Base-by-base conservation (phyloP, 768 basidiomycete genomes). In the Amanita pseudoporphyria region DNA sequence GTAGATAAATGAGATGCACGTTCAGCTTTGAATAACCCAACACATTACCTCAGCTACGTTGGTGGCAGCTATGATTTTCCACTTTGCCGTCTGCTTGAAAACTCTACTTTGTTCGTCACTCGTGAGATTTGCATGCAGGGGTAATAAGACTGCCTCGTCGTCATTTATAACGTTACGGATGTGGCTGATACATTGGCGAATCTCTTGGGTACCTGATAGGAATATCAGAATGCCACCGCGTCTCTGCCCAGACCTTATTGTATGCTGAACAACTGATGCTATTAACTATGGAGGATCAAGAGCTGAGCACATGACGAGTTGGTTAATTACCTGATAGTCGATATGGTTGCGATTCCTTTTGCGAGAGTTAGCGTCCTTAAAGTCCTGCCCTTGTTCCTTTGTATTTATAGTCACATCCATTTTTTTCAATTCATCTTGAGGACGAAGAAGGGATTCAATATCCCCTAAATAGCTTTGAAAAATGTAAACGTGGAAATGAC, bases 21-120 rank as follows among this genome's bases (percentile, higher is more conserved):
- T 35, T 45, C 26, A 44, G 19, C 26, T 3, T 5, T 21, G 37
- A 10, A 45, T 13, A 9, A 52, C 30, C 14, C 13, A 21, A 18
- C 16, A 60, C 71, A 24, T 47, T 51, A 82, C 88, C 74, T 93
- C 90, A 5, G 90, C 90, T 26, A 97, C 87, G 59, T 96, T 96
- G 3, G 94, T 96, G 0, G 91, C 78, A 0, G 81, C 88, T 38
- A 96, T 82, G 24, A 95, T 77, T 63, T 95, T 95, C 76, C 92
- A 84, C 32, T 70, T 69, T 2, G 73, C 66, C 0, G 79, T 77
- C 4, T 68, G 68, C 7, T 73, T 65, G 59, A 96, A 97, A 1
- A 93, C 85, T 6, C 68, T 67, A 12, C 80, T 77, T 62, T 97
- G 94, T 58, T 96, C 92, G 10, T 84, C 80, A 33, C 71, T 85